Evolutionary conservation across 306 rosid species (phyloP), one percentile per base, ranked within the genome.

Genomic region (Acmispon strigosus): DNA sequence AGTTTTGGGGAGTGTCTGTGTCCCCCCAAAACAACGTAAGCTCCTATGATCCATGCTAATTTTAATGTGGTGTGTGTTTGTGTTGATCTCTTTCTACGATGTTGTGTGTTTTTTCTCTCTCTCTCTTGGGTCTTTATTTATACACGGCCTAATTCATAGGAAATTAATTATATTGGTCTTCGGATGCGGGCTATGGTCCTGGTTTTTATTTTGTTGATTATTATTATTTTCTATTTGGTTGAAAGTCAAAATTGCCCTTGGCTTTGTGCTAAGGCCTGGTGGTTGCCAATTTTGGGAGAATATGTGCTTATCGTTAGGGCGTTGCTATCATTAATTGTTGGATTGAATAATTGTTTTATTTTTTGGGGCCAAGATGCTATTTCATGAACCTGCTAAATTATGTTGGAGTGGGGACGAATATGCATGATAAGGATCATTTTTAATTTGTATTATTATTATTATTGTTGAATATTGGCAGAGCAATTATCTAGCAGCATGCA

Each of bases 41-140:
- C n/a, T n/a, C n/a, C n/a, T 57, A 66, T 49, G 76, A 60, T 83
- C 84, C 91, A 85, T 84, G 34, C 54, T 50, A 78, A 75, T 75
- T 75, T 65, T 44, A 34, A 51, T 60, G 52, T 45, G 53, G 24
- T 62, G n/a, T n/a, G n/a, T n/a, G n/a, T n/a, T n/a, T n/a, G n/a
- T n/a, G 8, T 64, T 60, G 43, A 32, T 32, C 17, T 15, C 20
- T 29, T 75, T 49, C 29, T 32, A 11, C 16, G 29, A 36, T 51
- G 32, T 2, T 41, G 4, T 29, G 69, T n/a, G 17, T 50, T 72
- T 1, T 24, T 22, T 79, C 69, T 79, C 67, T 51, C 45, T 82
- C 73, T 76, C 64, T 48, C 77, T 55, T 29, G 36, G 27, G 57
- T 80, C 44, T 79, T 69, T 79, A 47, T 72, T 37, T 77, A 74